Evolutionary conservation across 805 yeast genomes (phyloP).

Genomic region (Pichia thaimueangensis): DNA sequence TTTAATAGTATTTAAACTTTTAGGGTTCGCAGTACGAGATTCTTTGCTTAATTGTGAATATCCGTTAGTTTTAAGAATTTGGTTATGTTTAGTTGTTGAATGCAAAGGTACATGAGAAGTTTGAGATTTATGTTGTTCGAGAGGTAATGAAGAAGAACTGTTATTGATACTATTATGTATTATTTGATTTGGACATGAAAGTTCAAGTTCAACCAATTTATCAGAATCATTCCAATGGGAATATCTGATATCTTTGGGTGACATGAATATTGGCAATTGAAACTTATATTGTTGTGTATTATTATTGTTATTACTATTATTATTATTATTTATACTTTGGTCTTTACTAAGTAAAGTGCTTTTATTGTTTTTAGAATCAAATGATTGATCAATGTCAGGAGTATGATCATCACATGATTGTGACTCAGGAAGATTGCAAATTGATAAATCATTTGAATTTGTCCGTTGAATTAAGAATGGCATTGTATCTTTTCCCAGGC

Average conservation of each 20-base stretch:
- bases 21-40: too few relatives aligned
- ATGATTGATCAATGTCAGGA: not conserved
- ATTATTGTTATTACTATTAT: not conserved
- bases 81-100: not conserved
- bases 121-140: not conserved
- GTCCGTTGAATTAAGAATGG: not conserved
- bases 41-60: not conserved
- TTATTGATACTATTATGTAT: not conserved
- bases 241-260: conserved; percentile 4
- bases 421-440: conserved; percentile 1
- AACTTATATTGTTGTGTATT: conserved; percentile 11
- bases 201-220: not conserved
- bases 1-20: not conserved
- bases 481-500: not conserved
- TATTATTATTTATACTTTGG: not conserved
- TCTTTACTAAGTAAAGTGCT: not conserved
- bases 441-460: not conserved
- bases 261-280: conserved; percentile 13
- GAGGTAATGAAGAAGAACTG: conserved; percentile 2
- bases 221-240: conserved; percentile 4
- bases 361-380: not conserved
- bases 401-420: not conserved
- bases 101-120: not conserved
- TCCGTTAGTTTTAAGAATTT: not conserved
- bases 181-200: not conserved